phyloP scores from a whole-genome alignment of 441 rosid species.

The Pelargonium citronellum region DNA sequence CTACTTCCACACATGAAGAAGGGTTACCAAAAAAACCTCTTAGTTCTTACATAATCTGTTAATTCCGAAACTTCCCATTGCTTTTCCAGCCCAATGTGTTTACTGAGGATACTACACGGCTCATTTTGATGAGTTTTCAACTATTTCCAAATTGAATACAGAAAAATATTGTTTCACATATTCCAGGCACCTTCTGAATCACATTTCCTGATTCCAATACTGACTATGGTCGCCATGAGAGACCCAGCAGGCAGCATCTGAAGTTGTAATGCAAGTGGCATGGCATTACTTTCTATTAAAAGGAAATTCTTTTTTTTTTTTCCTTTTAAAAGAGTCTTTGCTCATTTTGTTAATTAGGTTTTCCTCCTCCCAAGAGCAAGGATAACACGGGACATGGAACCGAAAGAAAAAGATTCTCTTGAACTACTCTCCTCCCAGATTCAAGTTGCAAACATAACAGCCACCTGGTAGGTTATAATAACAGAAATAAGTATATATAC shows the following conservation, averaged over 20 bases:
- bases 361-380: background rate
- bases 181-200: background rate
- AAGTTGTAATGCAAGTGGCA: constrained; percentile 1
- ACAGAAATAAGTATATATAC: no score
- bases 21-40: no score
- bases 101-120: no score
- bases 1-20: no score
- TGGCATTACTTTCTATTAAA: background rate
- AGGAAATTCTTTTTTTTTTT: background rate
- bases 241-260: background rate
- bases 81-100: no score
- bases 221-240: background rate
- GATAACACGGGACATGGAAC: no score
- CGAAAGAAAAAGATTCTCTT: no score
- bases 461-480: no score
- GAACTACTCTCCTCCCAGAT: no score
- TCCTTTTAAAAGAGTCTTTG: background rate
- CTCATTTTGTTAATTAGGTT: background rate
- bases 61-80: no score
- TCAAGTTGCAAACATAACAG: no score
- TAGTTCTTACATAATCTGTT: no score
- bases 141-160: background rate
- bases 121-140: background rate
- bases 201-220: background rate
- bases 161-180: background rate